These are phyloP conservation scores for Chlorella sp. DNA, from an alignment of 139 green algal species.

Conservation along the genomic window DNA sequence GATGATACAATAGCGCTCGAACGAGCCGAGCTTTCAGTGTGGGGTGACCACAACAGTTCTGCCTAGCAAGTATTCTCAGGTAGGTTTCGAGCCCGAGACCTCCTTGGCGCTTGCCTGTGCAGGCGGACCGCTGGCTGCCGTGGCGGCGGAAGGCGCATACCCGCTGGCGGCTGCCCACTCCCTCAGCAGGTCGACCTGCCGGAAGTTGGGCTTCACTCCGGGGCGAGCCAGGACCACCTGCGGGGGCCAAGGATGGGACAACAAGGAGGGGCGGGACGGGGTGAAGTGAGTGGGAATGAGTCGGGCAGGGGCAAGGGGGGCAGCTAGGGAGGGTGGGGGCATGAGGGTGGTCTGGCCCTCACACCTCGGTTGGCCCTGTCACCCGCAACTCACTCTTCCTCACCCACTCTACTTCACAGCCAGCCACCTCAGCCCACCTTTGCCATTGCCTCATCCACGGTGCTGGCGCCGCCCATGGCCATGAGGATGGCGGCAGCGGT, in stretches of 20 bases:
- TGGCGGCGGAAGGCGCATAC: too few species aligned
- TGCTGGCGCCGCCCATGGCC: not conserved
- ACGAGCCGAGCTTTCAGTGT: too few species aligned
- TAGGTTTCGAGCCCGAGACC: too few species aligned
- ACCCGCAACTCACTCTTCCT: not conserved
- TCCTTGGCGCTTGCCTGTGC: too few species aligned
- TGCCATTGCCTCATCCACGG: not conserved
- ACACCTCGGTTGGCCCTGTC: not conserved
- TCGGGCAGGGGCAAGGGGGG: not conserved
- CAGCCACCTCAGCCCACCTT: not conserved
- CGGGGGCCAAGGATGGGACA: not conserved
- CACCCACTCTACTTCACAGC: not conserved
- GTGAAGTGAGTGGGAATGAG: not conserved
- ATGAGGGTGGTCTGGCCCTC: too few species aligned
- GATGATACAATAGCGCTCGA: too few species aligned
- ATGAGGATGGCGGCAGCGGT: slow-evolving; percentile 13
- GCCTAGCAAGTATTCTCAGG: too few species aligned
- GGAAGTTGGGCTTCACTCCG: slow-evolving; percentile 28
- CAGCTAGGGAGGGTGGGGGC: not conserved
- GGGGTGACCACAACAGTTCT: too few species aligned
- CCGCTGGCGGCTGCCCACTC: not conserved
- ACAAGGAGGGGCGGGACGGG: not conserved
- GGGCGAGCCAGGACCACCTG: not conserved
- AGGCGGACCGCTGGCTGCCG: too few species aligned
- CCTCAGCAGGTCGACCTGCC: not conserved